Evolutionary conservation across 1,139 yeast species (phyloP).

Genomic region (Diutina sp.): DNA sequence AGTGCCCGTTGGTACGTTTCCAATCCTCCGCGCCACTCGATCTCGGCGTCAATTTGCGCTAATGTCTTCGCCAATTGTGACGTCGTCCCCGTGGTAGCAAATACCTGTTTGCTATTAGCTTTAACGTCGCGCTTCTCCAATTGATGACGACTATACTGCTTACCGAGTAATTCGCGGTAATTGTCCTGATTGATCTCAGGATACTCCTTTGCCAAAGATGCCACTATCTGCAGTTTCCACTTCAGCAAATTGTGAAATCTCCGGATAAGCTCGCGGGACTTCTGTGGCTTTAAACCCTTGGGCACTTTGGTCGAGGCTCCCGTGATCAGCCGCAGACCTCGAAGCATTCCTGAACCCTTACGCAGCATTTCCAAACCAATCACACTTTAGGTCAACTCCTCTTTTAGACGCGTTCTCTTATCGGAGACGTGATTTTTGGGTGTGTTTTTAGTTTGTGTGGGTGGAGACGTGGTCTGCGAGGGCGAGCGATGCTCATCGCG

Average conservation of each 20-base stretch:
- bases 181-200: constrained; percentile 13
- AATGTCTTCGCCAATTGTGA: constrained; percentile 15
- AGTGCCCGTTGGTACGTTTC: constrained; percentile 79
- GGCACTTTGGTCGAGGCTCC: background rate
- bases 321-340: background rate
- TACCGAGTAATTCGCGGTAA: constrained; percentile 9
- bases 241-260: constrained; percentile 54
- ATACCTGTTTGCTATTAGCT: constrained; percentile 7
- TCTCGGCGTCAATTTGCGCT: constrained; percentile 49
- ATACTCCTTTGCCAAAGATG: constrained; percentile 2
- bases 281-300: constrained; percentile 41
- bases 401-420: background rate
- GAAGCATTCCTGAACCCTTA: background rate
- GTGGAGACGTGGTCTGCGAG: background rate
- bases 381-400: background rate
- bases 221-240: constrained; percentile 5
- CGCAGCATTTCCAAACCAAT: background rate
- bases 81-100: constrained; percentile 12
- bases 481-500: background rate
- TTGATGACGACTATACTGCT: constrained; percentile 2
- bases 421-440: background rate
- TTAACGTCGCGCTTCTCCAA: constrained; percentile 2
- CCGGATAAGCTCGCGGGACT: constrained; percentile 55
- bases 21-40: constrained; percentile 53
- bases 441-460: background rate